Evolutionary conservation across 768 basidiomycete species (phyloP), one percentile per base, ranked within the genome.

Genomic region (Harrya chromipes): DNA sequence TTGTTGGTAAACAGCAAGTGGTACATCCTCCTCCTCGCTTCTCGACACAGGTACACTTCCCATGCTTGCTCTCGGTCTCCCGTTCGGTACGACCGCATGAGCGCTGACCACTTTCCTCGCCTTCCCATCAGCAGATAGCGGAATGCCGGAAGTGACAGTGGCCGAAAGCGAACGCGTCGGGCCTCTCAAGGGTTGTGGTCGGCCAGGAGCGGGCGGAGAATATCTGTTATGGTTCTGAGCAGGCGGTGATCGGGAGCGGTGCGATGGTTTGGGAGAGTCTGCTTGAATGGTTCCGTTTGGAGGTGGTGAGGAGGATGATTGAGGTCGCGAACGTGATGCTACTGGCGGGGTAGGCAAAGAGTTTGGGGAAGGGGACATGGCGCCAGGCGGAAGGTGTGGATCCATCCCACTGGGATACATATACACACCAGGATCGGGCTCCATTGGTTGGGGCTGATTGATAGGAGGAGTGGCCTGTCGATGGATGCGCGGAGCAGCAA

Each of bases 1-100:
- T 61, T 85, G 86, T 66, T 90, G 87, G 76, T 82, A 90, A 48
- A 88, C 67, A 17, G 90, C 87, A 41, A 92, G 72, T 17, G 89
- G 89, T 34, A 89, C 71, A 61, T 91, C 89, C 62, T 91, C 89
- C 60, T 90, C 88, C 61, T 88, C 86, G 23, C 68, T 56, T 42
- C 63, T 67, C 12, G 62, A 50, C 27, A 59, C 34, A 19, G 58
- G 49, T n/a, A 68, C 65, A 45, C 77, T 73, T 33, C 60, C 65
- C 8, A 54, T 23, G 43, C 72, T 70, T 24, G 72, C 70, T 58
- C 72, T 72, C 35, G 74, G 74, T 54, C 75, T 72, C 50, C 67
- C 70, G 46, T 72, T 66, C 33, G 65, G 53, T 19, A 75, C 63
- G 10, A 78, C 72, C 16, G 84, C 85, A 63, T 84, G 79, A n/a